Conservation (phyloP, 139 green algal species). For the Chlamydomonas sphaeroides region DNA sequence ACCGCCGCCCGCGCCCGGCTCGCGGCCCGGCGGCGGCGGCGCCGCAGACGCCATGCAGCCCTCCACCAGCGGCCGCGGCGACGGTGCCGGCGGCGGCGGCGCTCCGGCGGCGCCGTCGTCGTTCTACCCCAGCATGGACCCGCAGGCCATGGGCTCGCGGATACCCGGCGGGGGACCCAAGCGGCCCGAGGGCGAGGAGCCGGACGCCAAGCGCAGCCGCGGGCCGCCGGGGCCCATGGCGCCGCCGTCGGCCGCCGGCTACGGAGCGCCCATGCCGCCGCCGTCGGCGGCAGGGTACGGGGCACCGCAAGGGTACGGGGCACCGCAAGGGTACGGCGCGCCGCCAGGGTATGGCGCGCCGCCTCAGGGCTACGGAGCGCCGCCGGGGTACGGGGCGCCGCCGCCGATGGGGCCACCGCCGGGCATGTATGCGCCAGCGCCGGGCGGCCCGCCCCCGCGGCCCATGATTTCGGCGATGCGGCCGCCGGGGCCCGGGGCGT, state of each 20-base stretch:
- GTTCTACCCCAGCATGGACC: constrained; percentile 65
- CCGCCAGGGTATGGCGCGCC: background rate
- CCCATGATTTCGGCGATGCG: constrained; percentile 8
- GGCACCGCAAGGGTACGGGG: background rate
- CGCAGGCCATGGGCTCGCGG: constrained; percentile 53
- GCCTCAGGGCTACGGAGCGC: background rate
- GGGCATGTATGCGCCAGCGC: background rate
- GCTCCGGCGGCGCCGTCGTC: background rate
- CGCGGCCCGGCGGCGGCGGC: background rate
- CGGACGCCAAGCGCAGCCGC: constrained; percentile 39
- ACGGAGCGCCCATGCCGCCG: background rate
- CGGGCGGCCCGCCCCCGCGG: constrained; percentile 8
- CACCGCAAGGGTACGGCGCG: background rate
- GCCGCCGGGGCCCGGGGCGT: background rate
- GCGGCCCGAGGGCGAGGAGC: constrained; percentile 18
- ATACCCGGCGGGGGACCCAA: constrained; percentile 30
- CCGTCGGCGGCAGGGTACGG: constrained; percentile 5
- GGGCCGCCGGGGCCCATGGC: background rate
- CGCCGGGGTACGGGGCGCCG: background rate
- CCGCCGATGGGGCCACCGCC: background rate
- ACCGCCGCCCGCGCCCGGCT: constrained; percentile 56
- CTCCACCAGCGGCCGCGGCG: constrained; percentile 7
- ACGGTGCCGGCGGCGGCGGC: background rate
- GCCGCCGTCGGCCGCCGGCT: background rate
- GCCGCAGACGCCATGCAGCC: constrained; percentile 47